These are phyloP conservation scores for Geum urbanum DNA, from an alignment of 306 rosid species.

Conservation along the genomic window DNA sequence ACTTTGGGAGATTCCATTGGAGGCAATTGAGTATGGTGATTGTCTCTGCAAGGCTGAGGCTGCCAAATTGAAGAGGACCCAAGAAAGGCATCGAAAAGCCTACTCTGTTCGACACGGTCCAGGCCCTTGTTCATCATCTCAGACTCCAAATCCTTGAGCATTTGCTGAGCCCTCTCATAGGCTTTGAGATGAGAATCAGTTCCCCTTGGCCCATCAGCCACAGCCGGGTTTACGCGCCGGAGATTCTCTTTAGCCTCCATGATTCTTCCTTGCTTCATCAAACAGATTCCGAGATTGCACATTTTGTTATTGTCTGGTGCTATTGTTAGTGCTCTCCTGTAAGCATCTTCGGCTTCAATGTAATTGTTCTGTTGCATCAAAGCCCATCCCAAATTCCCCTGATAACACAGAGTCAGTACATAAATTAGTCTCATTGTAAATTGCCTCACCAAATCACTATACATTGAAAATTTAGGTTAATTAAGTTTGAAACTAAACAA, in stretches of 20 bases:
- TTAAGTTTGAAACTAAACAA: background rate
- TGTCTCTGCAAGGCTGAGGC: constrained; percentile 95
- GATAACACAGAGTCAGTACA: background rate
- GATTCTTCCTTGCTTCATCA: constrained; percentile 98
- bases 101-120: constrained; percentile 77
- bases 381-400: constrained; percentile 99
- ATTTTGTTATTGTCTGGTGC: constrained; percentile 90
- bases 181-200: constrained; percentile 96
- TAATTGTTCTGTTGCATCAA: constrained; percentile 93
- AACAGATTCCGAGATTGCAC: constrained; percentile 94
- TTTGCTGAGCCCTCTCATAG: constrained; percentile 97
- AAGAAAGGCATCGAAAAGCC: constrained; percentile 81
- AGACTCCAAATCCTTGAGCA: constrained; percentile 88
- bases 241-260: constrained; percentile 82
- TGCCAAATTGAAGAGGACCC: constrained; percentile 99
- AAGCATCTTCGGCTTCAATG: constrained; percentile 94
- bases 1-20: constrained; percentile 21
- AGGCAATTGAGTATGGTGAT: constrained; percentile 45
- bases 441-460: background rate
- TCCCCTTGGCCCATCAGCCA: constrained; percentile 94
- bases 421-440: constrained; percentile 4
- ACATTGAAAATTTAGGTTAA: background rate
- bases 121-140: constrained; percentile 76
- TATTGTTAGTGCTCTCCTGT: constrained; percentile 71
- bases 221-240: constrained; percentile 71